Evolutionary conservation across 768 basidiomycete species (phyloP).

Genomic region (Phaeolepiota aurea): DNA sequence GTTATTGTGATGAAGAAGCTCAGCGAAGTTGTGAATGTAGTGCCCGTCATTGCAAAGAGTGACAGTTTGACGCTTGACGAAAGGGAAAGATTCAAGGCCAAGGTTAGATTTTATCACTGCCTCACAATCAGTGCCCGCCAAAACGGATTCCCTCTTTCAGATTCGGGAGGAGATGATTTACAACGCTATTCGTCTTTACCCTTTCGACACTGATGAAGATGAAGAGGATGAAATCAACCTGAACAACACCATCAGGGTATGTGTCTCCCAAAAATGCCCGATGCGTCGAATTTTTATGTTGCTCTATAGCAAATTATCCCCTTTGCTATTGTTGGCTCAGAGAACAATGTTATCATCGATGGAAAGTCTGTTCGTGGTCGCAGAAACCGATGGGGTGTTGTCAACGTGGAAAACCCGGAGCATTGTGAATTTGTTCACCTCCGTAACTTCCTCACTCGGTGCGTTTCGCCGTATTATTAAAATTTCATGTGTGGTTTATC

Average conservation of each 20-base stretch:
- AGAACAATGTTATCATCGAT: slow-evolving; percentile 90
- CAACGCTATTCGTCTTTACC: slow-evolving; percentile 92
- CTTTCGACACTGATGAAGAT: slow-evolving; percentile 93
- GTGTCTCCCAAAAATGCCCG: slow-evolving; percentile 16
- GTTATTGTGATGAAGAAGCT: slow-evolving; percentile 99
- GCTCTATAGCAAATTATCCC: slow-evolving; percentile 76
- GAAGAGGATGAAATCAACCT: slow-evolving; percentile 89
- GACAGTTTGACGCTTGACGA: slow-evolving; percentile 93
- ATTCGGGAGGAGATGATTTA: slow-evolving; percentile 89
- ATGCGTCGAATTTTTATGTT: slow-evolving; percentile 3
- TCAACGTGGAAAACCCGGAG: slow-evolving; percentile 92
- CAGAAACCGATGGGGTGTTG: slow-evolving; percentile 97
- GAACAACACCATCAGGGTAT: slow-evolving; percentile 83
- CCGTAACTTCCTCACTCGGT: slow-evolving; percentile 93
- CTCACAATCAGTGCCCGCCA: neutral
- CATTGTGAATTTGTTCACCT: slow-evolving; percentile 99
- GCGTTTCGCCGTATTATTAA: slow-evolving; percentile 12
- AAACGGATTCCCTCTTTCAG: slow-evolving; percentile 25
- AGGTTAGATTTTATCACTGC: slow-evolving; percentile 37
- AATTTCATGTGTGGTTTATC: slow-evolving; percentile 1
- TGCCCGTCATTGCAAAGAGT: slow-evolving; percentile 98
- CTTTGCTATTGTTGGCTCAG: slow-evolving; percentile 97
- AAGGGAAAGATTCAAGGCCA: slow-evolving; percentile 86
- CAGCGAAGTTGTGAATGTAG: slow-evolving; percentile 97
- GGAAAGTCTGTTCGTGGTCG: slow-evolving; percentile 93